Evolutionary conservation across 352 stramenopile species (phyloP).

Genomic region (Phytophthora pluvialis): DNA sequence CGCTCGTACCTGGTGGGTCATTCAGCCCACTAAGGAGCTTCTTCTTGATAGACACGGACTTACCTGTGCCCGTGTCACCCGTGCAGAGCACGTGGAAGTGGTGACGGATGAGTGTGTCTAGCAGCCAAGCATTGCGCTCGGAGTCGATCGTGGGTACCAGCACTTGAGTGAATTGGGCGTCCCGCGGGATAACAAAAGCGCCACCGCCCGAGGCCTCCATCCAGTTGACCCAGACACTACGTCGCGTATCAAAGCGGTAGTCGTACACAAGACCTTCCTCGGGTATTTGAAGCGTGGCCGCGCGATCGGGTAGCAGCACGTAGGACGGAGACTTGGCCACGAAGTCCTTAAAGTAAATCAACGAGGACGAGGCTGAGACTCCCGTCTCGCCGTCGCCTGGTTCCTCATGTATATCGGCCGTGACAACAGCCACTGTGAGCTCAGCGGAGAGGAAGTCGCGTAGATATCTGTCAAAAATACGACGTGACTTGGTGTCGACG

Average conservation of each 20-base stretch:
- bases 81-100: conserved; percentile 92
- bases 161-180: conserved; percentile 88
- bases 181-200: conserved; percentile 66
- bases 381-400: conserved; percentile 35
- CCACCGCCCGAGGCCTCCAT: conserved; percentile 53
- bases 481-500: conserved; percentile 85
- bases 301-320: conserved; percentile 37
- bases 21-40: conserved; percentile 88
- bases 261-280: conserved; percentile 89
- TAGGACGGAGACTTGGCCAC: conserved; percentile 86
- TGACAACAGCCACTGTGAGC: conserved; percentile 26
- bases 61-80: conserved; percentile 94
- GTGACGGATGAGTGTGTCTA: conserved; percentile 89
- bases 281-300: conserved; percentile 51
- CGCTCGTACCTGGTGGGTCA: conserved; percentile 36
- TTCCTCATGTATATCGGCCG: conserved; percentile 11
- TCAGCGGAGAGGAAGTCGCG: conserved; percentile 69
- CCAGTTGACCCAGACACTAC: conserved; percentile 82
- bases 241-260: conserved; percentile 91
- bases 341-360: conserved; percentile 83
- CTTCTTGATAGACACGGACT: conserved; percentile 94
- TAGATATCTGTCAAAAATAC: conserved; percentile 87
- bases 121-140: conserved; percentile 90
- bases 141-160: conserved; percentile 95
- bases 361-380: conserved; percentile 33